phyloP scores from a whole-genome alignment of 306 rosid genomes.

The Sindora glabra region DNA sequence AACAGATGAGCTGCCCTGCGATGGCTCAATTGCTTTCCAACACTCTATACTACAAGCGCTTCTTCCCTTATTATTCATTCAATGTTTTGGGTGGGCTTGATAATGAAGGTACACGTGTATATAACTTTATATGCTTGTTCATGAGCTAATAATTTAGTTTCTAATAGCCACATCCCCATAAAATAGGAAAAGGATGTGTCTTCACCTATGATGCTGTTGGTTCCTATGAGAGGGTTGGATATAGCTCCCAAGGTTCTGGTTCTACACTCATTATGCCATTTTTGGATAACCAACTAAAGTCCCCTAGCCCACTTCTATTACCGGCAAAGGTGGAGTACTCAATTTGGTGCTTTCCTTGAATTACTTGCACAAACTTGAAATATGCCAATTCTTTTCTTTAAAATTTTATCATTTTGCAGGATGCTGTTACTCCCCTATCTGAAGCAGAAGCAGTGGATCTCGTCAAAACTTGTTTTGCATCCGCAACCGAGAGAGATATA shows the following conservation, averaged over 20 bases:
- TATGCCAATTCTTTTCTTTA: neutral
- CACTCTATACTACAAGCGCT: constrained; percentile 92
- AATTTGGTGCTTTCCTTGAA: neutral
- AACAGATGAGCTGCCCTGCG: constrained; percentile 98
- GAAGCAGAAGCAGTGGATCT: constrained; percentile 79
- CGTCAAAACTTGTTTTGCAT: constrained; percentile 87
- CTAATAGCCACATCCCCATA: constrained; percentile 8
- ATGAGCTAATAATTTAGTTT: neutral
- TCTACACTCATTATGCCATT: constrained; percentile 88
- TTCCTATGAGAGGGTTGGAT: constrained; percentile 97
- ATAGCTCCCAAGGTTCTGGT: constrained; percentile 95
- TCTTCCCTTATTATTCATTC: constrained; percentile 91
- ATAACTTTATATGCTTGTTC: constrained; percentile 4
- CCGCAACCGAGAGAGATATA: constrained; percentile 93
- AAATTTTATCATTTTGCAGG: constrained; percentile 34
- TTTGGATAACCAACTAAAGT: constrained; percentile 81
- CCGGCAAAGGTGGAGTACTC: constrained; percentile 57
- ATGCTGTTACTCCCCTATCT: constrained; percentile 85
- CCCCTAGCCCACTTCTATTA: constrained; percentile 87
- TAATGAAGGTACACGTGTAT: constrained; percentile 60
- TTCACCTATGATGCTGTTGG: constrained; percentile 99
- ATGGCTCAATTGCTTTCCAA: constrained; percentile 96
- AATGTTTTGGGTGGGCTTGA: constrained; percentile 98
- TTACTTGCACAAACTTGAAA: no score
- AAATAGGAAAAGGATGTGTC: constrained; percentile 93